Conservation (phyloP, 108 stramenopile species). For the Cyclotella atomus region DNA sequence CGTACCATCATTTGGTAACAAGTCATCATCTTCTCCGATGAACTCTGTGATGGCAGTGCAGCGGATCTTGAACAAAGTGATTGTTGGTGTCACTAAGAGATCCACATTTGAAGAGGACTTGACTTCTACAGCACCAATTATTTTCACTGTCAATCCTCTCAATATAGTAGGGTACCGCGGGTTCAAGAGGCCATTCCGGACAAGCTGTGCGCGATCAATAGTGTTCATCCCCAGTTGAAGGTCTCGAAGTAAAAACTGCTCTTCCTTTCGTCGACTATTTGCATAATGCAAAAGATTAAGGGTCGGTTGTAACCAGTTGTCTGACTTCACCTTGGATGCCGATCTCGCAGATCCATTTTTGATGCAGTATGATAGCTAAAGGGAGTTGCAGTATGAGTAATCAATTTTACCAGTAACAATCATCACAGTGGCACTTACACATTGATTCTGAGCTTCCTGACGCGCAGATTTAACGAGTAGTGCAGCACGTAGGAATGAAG, state of each 20-base stretch:
- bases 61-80: slow-evolving; percentile 71
- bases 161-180: slow-evolving; percentile 77
- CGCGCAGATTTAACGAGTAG: slow-evolving; percentile 70
- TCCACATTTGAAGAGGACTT: slow-evolving; percentile 60
- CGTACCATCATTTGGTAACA: slow-evolving; percentile 10
- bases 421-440: slow-evolving; percentile 8
- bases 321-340: slow-evolving; percentile 73
- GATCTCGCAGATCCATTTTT: slow-evolving; percentile 77
- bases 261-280: slow-evolving; percentile 55
- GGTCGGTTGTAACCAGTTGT: slow-evolving; percentile 70
- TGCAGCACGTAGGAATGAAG: slow-evolving; percentile 84
- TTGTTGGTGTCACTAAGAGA: slow-evolving; percentile 40
- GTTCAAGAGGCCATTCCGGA: slow-evolving; percentile 76
- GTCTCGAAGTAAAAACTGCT: slow-evolving; percentile 73
- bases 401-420: not conserved
- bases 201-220: slow-evolving; percentile 81
- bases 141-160: slow-evolving; percentile 52
- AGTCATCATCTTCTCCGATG: slow-evolving; percentile 49
- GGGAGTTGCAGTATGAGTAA: not conserved
- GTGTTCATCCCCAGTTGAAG: slow-evolving; percentile 83
- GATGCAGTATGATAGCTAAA: slow-evolving; percentile 64
- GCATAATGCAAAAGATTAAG: slow-evolving; percentile 75
- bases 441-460: slow-evolving; percentile 80
- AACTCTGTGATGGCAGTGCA: slow-evolving; percentile 68
- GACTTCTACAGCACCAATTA: slow-evolving; percentile 69